Percentiles rank a stretch among this genome's conserved stretches.
Evolutionary conservation across 805 yeast species (phyloP).

Genomic region (Ogataea saltuana): DNA sequence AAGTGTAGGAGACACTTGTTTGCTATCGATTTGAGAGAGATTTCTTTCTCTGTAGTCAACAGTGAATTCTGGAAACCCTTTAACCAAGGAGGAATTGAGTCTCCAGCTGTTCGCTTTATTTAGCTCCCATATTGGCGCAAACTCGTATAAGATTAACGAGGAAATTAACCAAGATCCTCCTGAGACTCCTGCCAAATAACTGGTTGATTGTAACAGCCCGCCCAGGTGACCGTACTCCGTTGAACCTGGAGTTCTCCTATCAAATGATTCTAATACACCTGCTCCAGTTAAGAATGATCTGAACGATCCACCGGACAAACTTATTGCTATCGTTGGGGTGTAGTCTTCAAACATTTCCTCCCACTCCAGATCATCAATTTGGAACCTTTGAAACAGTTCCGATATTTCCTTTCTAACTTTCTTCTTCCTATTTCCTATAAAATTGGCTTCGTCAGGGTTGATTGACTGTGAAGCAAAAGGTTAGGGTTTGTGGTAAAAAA

Average conservation of each 20-base stretch:
- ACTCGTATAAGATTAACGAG: constrained; percentile 43
- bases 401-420: constrained; percentile 4
- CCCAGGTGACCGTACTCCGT: constrained; percentile 39
- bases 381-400: constrained; percentile 16
- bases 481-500: not conserved
- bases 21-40: not conserved
- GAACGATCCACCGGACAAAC: constrained; percentile 55
- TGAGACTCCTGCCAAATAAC: constrained; percentile 64
- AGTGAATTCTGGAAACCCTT: constrained; percentile 59
- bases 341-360: constrained; percentile 5
- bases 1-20: constrained; percentile 7
- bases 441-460: constrained; percentile 15
- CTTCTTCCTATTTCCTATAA: constrained; percentile 9
- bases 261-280: constrained; percentile 55
- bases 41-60: constrained; percentile 25
- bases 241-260: constrained; percentile 43
- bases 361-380: constrained; percentile 12
- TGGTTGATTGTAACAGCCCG: constrained; percentile 54
- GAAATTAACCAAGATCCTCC: constrained; percentile 76
- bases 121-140: constrained; percentile 34
- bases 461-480: constrained; percentile 7
- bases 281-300: constrained; percentile 62
- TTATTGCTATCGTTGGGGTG: constrained; percentile 37
- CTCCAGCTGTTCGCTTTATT: constrained; percentile 40
- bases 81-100: constrained; percentile 48